Conservation (phyloP, 2,329 filamentous ascomycete species). For the Endocalyx cinctus region DNA sequence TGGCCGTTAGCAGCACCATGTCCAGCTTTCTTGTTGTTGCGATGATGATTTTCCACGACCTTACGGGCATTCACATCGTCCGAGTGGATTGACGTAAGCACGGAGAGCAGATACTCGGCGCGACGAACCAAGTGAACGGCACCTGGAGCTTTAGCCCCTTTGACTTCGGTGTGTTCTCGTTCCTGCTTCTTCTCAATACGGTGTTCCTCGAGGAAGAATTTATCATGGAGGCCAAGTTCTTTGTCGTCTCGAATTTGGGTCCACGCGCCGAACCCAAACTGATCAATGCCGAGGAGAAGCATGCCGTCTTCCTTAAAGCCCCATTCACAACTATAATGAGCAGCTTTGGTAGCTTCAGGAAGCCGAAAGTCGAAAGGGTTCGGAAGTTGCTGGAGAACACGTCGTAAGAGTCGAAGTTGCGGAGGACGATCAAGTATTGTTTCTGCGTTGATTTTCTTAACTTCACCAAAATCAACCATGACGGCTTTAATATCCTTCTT, state of each 20-base stretch:
- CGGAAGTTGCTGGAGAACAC: slow-evolving; percentile 60
- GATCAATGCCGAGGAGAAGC: slow-evolving; percentile 88
- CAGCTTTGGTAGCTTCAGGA: slow-evolving; percentile 85
- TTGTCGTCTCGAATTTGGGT: slow-evolving; percentile 86
- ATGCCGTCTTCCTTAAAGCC: slow-evolving; percentile 92
- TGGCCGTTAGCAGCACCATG: slow-evolving; percentile 51
- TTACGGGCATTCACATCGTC: slow-evolving; percentile 71
- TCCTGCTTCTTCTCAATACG: slow-evolving; percentile 98
- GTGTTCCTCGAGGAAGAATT: slow-evolving; percentile 95
- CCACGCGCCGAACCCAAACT: slow-evolving; percentile 95
- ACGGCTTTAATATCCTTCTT: slow-evolving; percentile 99
- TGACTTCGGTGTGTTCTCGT: slow-evolving; percentile 71
- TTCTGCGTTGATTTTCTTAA: slow-evolving; percentile 93
- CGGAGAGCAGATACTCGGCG: slow-evolving; percentile 92
- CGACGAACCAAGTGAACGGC: slow-evolving; percentile 94
- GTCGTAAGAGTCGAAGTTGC: slow-evolving; percentile 79
- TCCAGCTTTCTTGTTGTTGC: slow-evolving; percentile 78
- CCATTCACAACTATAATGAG: slow-evolving; percentile 89
- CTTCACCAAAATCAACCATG: slow-evolving; percentile 86
- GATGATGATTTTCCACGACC: slow-evolving; percentile 86
- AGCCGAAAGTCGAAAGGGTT: slow-evolving; percentile 81
- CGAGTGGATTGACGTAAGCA: slow-evolving; percentile 80
- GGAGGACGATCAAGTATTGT: slow-evolving; percentile 88
- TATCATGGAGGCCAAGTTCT: slow-evolving; percentile 80
- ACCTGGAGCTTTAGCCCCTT: slow-evolving; percentile 87